Percentiles rank a stretch among this genome's conserved stretches.
phyloP scores from a whole-genome alignment of 1,139 yeast species.

The Pichia norvegensis region DNA sequence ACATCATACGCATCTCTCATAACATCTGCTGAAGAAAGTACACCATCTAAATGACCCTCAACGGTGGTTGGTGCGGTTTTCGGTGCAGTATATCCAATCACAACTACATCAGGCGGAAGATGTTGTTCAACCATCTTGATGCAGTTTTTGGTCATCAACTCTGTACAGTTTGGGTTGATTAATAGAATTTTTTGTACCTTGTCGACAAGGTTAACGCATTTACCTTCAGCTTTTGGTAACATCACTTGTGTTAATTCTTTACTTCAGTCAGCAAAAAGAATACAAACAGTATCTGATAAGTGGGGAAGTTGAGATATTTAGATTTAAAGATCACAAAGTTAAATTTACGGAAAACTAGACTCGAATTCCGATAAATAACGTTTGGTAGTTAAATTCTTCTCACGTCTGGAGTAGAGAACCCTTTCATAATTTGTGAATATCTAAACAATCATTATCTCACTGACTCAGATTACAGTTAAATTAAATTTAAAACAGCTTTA shows the following conservation, averaged over 20 bases:
- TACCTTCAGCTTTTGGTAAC: slow-evolving; percentile 7
- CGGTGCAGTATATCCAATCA: slow-evolving; percentile 27
- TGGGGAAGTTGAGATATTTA: no score
- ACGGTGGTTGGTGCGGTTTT: slow-evolving; percentile 24
- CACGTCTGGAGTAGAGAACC: no score
- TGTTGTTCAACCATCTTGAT: slow-evolving; percentile 22
- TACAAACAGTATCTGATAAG: no score
- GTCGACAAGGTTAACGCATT: slow-evolving; percentile 2
- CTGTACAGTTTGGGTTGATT: slow-evolving; percentile 26
- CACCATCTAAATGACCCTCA: slow-evolving; percentile 29
- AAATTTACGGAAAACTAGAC: no score
- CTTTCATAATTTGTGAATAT: no score
- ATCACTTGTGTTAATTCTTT: not conserved
- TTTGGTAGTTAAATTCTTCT: no score
- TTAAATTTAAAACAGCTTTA: no score
- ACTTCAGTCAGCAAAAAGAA: not conserved
- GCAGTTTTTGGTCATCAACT: slow-evolving; percentile 25
- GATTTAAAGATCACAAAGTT: no score
- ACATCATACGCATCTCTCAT: slow-evolving; percentile 25
- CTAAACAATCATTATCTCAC: no score
- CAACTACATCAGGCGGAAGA: slow-evolving; percentile 24
- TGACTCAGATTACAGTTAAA: no score
- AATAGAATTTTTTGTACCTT: slow-evolving; percentile 16
- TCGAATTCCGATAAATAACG: no score
- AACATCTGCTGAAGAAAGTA: slow-evolving; percentile 25